These are phyloP conservation scores for Debaryomyces hansenii DNA, from an alignment of 805 yeast genomes.

Conservation along the genomic window DNA sequence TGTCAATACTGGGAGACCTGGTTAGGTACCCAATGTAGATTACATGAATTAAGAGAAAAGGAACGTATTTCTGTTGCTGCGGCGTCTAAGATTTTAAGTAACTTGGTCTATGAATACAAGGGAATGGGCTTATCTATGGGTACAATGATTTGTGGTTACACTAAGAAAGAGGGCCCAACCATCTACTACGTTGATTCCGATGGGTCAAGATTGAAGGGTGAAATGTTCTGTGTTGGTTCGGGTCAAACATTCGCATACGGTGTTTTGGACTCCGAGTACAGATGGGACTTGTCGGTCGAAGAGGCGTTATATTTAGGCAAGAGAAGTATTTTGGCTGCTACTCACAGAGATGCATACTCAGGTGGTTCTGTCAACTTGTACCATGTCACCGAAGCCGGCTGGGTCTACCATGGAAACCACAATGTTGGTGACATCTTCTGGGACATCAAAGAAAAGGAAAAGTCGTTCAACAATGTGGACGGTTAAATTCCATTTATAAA, in stretches of 20 bases:
- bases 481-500: constrained; percentile 24
- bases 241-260: constrained; percentile 99
- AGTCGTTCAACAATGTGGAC: constrained; percentile 82
- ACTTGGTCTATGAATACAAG: constrained; percentile 88
- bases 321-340: constrained; percentile 94
- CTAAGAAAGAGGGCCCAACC: constrained; percentile 93
- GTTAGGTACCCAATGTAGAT: constrained; percentile 94
- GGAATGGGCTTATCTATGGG: constrained; percentile 99
- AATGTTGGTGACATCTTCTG: constrained; percentile 90
- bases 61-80: constrained; percentile 95
- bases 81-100: constrained; percentile 89
- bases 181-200: constrained; percentile 96
- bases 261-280: constrained; percentile 88
- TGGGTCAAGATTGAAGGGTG: constrained; percentile 94
- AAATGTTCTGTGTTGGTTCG: constrained; percentile 94
- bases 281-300: constrained; percentile 89
- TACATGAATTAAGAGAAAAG: constrained; percentile 92
- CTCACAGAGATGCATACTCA: constrained; percentile 97
- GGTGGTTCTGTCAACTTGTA: constrained; percentile 95
- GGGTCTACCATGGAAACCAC: constrained; percentile 94
- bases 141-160: constrained; percentile 97
- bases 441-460: constrained; percentile 85
- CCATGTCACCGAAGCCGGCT: constrained; percentile 91
- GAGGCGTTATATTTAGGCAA: constrained; percentile 94
- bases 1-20: constrained; percentile 99